Evolutionary conservation across 805 yeast species (phyloP).

Genomic region (Groenewaldozyma tartarivorans): DNA sequence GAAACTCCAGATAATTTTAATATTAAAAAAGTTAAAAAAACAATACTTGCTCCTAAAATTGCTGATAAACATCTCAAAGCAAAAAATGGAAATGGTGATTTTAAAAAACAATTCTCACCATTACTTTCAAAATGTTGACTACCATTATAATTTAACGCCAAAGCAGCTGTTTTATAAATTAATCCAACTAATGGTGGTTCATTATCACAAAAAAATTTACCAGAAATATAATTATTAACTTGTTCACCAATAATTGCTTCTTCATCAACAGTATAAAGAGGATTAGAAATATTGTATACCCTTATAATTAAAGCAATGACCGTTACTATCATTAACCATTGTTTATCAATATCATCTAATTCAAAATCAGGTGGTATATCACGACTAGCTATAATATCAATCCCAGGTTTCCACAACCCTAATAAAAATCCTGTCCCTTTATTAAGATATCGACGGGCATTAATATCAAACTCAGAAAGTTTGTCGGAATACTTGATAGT

Average conservation of each 20-base stretch:
- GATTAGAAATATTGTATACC: constrained; percentile 8
- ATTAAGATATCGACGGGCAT: background rate
- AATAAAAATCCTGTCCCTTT: constrained; percentile 14
- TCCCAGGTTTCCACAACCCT: constrained; percentile 13
- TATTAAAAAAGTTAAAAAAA: constrained; percentile 36
- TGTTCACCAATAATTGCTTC: constrained; percentile 14
- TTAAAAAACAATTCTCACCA: constrained; percentile 21
- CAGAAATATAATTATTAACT: constrained; percentile 33
- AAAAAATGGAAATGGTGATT: constrained; percentile 27
- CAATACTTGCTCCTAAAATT: constrained; percentile 34
- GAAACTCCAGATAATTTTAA: constrained; percentile 39
- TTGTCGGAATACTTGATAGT: no score
- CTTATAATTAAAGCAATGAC: constrained; percentile 8
- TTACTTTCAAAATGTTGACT: constrained; percentile 18
- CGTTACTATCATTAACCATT: background rate
- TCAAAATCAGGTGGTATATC: background rate
- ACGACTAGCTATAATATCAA: background rate
- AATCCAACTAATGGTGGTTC: constrained; percentile 47
- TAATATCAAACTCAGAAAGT: no score
- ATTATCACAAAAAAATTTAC: constrained; percentile 44
- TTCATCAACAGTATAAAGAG: constrained; percentile 12
- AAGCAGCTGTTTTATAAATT: constrained; percentile 34
- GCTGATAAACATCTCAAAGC: constrained; percentile 39
- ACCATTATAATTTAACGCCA: constrained; percentile 34
- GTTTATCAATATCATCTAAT: background rate